Conservation (phyloP, 192 early-diverging fungal species). For the Backusella tarrabulga region DNA sequence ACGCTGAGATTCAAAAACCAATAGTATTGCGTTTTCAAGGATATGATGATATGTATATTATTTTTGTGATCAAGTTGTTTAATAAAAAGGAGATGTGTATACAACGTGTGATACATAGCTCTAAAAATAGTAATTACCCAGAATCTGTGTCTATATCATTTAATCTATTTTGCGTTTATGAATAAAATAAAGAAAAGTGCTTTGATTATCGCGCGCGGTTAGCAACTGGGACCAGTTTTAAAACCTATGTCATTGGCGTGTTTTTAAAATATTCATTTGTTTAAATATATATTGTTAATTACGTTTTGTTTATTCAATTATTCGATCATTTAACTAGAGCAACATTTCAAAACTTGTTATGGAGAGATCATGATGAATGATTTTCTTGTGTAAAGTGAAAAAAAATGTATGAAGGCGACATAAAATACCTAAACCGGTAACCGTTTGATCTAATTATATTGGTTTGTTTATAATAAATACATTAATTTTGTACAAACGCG, state of each 20-base stretch:
- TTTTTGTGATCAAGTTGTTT: not conserved
- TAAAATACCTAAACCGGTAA: not conserved
- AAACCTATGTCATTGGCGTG: not conserved
- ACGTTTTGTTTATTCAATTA: not conserved
- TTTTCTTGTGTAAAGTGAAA: not conserved
- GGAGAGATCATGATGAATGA: not conserved
- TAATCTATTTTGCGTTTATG: not conserved
- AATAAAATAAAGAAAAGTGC: not conserved
- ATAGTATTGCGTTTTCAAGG: not conserved
- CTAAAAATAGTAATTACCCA: slow-evolving; percentile 1
- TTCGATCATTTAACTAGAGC: not conserved
- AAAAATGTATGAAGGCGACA: not conserved
- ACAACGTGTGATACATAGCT: not conserved
- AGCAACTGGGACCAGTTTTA: not conserved
- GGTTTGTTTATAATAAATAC: not conserved
- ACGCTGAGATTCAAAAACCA: not conserved
- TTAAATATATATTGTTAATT: not conserved
- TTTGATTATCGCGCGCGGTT: not conserved
- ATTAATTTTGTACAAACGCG: not conserved
- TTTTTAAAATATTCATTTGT: not conserved
- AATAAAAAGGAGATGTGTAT: not conserved
- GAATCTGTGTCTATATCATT: not conserved
- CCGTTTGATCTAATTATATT: not conserved
- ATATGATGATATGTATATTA: not conserved
- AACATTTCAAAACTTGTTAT: not conserved